Percentiles rank a stretch among this genome's conserved stretches.
These are phyloP conservation scores for Cylindrodendrum hubeiense DNA, from an alignment of 2,329 filamentous ascomycete genomes.

Conservation along the genomic window DNA sequence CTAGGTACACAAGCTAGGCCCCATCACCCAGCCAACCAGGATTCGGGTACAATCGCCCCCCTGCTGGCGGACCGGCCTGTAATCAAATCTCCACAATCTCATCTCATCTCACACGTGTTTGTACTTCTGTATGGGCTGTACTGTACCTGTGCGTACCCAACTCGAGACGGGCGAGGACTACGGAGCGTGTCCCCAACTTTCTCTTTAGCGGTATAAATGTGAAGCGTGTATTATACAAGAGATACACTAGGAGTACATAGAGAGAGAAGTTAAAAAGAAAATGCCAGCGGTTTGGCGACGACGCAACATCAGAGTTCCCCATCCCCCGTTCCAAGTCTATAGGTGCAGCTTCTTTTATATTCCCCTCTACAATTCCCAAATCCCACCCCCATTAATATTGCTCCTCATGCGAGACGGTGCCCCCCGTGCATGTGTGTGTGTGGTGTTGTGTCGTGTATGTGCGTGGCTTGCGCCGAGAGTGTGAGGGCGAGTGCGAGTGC, in stretches of 20 bases:
- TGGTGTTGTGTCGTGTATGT: conserved; percentile 12
- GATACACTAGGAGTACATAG: conserved; percentile 15
- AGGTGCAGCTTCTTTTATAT: conserved; percentile 26
- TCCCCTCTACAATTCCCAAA: conserved; percentile 24
- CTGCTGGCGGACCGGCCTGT: too few relatives aligned
- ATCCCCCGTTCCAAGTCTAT: conserved; percentile 23
- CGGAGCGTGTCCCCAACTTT: too few relatives aligned
- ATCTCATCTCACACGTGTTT: too few relatives aligned
- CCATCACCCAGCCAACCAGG: too few relatives aligned
- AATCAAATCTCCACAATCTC: too few relatives aligned
- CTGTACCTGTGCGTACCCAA: too few relatives aligned
- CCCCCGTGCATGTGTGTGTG: conserved; percentile 29
- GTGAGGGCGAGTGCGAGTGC: neutral
- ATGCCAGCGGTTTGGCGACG: conserved; percentile 17
- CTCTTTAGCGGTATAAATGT: neutral
- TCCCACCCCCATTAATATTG: conserved; percentile 19
- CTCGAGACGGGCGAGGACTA: too few relatives aligned
- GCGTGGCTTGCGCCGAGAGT: conserved; percentile 3
- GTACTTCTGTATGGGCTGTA: too few relatives aligned
- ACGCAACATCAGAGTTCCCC: conserved; percentile 22
- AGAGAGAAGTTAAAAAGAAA: conserved; percentile 5
- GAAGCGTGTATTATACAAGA: conserved; percentile 21
- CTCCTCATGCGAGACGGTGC: conserved; percentile 25
- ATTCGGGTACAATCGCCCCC: too few relatives aligned
- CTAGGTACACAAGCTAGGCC: too few relatives aligned